These are phyloP conservation scores for Adansonia grandidieri DNA, from an alignment of 441 rosid genomes.

Conservation along the genomic window DNA sequence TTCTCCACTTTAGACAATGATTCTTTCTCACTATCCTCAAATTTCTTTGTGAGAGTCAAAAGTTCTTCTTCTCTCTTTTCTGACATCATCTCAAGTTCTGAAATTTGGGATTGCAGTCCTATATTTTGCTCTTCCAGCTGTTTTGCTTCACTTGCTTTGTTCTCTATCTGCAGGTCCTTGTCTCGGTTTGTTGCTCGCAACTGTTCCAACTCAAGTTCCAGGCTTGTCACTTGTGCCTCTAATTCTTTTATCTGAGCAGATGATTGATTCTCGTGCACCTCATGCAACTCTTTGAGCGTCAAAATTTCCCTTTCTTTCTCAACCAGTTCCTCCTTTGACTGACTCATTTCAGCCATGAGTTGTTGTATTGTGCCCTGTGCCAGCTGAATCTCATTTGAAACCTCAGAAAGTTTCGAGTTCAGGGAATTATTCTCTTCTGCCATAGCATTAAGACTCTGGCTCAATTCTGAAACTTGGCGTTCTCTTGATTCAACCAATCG, in stretches of 20 bases:
- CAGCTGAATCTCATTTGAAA: constrained; percentile 53
- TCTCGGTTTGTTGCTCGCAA: constrained; percentile 47
- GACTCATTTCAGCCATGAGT: constrained; percentile 48
- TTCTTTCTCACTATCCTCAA: constrained; percentile 50
- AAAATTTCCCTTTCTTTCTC: constrained; percentile 63
- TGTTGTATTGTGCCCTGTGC: constrained; percentile 48
- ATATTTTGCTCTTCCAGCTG: constrained; percentile 54
- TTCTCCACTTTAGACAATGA: constrained; percentile 28
- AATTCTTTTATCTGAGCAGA: constrained; percentile 55
- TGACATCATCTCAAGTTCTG: constrained; percentile 54
- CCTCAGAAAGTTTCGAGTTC: constrained; percentile 49
- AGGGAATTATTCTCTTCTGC: constrained; percentile 64
- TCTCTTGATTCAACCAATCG: constrained; percentile 59
- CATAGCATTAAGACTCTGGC: constrained; percentile 45
- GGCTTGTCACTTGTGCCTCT: constrained; percentile 51
- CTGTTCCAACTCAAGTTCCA: constrained; percentile 63
- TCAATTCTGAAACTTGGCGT: constrained; percentile 53
- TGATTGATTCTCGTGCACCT: constrained; percentile 53
- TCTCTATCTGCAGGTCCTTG: constrained; percentile 57
- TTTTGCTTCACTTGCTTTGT: constrained; percentile 50
- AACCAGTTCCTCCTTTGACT: constrained; percentile 50
- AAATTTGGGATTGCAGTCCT: constrained; percentile 47
- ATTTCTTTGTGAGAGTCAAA: constrained; percentile 48
- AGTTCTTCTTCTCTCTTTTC: constrained; percentile 55
- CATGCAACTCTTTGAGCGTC: constrained; percentile 56